Evolutionary conservation across 495 filamentous ascomycete species (phyloP).

Genomic region (Podospora tetraspora): DNA sequence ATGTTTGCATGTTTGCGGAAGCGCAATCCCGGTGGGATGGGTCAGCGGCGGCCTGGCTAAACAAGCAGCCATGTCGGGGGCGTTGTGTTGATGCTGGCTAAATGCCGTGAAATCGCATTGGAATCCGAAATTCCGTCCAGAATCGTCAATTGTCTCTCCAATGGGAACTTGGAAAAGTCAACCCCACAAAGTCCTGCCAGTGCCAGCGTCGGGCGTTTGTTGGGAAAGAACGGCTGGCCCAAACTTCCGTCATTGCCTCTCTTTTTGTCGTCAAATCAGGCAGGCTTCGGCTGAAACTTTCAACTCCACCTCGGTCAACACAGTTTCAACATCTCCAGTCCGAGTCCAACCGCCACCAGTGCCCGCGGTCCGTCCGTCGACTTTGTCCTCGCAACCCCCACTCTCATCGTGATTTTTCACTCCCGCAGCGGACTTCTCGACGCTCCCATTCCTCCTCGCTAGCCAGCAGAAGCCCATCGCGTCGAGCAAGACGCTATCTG

Average conservation of each 20-base stretch:
- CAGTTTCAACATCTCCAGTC: neutral
- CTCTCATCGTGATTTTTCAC: neutral
- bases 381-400: neutral
- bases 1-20: neutral
- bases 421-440: neutral
- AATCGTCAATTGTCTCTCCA: neutral
- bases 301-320: neutral
- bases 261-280: neutral
- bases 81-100: neutral
- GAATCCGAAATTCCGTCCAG: neutral
- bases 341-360: neutral
- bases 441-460: neutral
- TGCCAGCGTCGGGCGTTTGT: neutral
- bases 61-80: neutral
- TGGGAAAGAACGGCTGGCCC: neutral
- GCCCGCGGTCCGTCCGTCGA: neutral
- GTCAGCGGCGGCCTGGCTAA: neutral
- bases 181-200: neutral
- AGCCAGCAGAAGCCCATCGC: neutral
- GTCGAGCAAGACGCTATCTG: neutral
- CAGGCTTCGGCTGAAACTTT: neutral
- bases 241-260: neutral
- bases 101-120: neutral
- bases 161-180: neutral
- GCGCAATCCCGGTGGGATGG: neutral